A percentile compares a stretch with the other conserved stretches of the same genome.
Evolutionary conservation across 768 basidiomycete genomes (phyloP).

Genomic region (Russula foetens): DNA sequence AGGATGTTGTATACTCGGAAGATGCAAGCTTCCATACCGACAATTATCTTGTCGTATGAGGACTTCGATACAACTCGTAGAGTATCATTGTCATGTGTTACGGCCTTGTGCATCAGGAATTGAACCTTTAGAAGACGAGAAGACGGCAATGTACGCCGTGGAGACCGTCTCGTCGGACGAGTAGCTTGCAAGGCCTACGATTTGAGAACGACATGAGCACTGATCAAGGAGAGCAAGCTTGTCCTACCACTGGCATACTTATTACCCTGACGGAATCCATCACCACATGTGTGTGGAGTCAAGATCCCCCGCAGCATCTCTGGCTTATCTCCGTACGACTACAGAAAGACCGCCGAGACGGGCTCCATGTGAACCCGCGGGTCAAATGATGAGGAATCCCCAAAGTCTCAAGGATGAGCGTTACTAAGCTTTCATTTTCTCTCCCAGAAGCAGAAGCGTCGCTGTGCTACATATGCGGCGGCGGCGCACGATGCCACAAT

Average conservation of each 20-base stretch:
- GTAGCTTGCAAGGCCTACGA: background rate
- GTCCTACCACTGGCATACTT: background rate
- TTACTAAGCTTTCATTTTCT: background rate
- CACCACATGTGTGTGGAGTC: background rate
- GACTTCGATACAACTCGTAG: background rate
- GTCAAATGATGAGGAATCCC: background rate
- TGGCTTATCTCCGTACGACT: slow-evolving; percentile 10
- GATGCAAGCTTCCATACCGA: slow-evolving; percentile 44
- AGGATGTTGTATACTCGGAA: slow-evolving; percentile 45
- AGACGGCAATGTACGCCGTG: background rate
- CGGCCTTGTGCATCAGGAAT: background rate
- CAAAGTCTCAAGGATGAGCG: background rate
- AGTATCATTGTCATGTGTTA: background rate
- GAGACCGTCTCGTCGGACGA: background rate
- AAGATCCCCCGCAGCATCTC: slow-evolving; percentile 2
- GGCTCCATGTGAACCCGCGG: background rate
- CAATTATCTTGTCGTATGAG: slow-evolving; percentile 36
- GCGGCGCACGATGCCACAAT: too few relatives aligned
- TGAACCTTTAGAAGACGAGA: background rate
- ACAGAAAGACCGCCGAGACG: background rate
- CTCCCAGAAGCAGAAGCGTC: background rate
- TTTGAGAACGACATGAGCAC: background rate
- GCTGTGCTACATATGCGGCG: too few relatives aligned
- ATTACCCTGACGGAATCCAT: background rate
- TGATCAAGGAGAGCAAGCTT: background rate